These are phyloP conservation scores for Celoporthe dispersa DNA, from an alignment of 2,329 filamentous ascomycete species.

Conservation along the genomic window DNA sequence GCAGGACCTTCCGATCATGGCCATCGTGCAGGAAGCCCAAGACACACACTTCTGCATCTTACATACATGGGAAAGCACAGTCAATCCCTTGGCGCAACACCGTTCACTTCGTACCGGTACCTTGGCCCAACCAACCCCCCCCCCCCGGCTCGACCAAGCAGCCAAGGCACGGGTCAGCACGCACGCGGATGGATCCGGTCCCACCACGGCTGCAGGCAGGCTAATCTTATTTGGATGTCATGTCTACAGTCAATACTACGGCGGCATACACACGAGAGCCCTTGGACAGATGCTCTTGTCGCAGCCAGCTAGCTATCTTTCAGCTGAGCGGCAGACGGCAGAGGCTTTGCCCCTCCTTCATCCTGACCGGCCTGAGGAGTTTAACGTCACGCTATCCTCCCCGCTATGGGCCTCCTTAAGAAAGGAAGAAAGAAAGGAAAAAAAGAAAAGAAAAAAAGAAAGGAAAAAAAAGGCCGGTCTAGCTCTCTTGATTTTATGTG, in stretches of 20 bases:
- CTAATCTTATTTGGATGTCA: conserved; percentile 25
- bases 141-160: not conserved
- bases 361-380: not conserved
- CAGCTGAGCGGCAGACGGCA: not conserved
- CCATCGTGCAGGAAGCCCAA: not conserved
- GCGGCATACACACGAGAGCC: not conserved
- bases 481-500: not conserved
- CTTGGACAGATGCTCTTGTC: not conserved
- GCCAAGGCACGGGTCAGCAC: conserved; percentile 2
- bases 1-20: not conserved
- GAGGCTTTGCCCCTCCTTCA: not conserved
- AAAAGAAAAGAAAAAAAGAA: too few relatives aligned
- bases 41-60: not conserved
- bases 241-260: not conserved
- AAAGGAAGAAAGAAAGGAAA: too few relatives aligned
- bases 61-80: not conserved
- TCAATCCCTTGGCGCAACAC: not conserved
- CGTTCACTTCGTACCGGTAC: not conserved
- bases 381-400: not conserved
- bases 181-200: conserved; percentile 25
- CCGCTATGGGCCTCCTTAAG: too few relatives aligned
- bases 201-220: conserved; percentile 10
- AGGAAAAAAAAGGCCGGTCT: too few relatives aligned
- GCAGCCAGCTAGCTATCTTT: not conserved
- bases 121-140: not conserved